These are phyloP conservation scores for Crithidia thermophila DNA, from an alignment of 208 protist species.

Conservation along the genomic window DNA sequence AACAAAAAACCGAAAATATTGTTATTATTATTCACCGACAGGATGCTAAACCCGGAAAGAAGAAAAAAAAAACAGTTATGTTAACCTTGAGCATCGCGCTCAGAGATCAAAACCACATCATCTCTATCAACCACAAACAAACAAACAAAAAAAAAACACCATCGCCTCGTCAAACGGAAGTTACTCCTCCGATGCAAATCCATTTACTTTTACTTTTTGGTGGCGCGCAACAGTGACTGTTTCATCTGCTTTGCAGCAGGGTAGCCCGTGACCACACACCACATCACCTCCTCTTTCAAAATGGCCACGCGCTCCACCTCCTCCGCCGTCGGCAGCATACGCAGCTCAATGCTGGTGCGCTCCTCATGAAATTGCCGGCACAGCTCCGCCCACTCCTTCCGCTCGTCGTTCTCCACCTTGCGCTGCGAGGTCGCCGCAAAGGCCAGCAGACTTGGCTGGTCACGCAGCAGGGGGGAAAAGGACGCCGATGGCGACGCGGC, in stretches of 20 bases:
- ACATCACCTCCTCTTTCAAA: constrained; percentile 45
- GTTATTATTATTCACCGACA: neutral
- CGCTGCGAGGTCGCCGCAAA: constrained; percentile 26
- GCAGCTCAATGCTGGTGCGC: constrained; percentile 11
- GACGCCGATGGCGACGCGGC: neutral
- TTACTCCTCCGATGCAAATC: neutral
- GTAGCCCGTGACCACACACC: constrained; percentile 31
- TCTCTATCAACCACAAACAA: neutral
- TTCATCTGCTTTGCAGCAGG: constrained; percentile 20
- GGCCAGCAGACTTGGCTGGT: constrained; percentile 27
- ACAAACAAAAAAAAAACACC: neutral
- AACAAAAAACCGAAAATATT: neutral
- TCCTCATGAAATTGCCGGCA: constrained; percentile 13
- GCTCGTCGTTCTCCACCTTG: constrained; percentile 24
- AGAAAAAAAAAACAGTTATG: constrained; percentile 2
- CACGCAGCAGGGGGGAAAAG: neutral
- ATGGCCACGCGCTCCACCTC: constrained; percentile 33
- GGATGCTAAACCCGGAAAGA: neutral
- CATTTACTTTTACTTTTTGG: neutral
- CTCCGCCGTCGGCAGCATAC: constrained; percentile 31
- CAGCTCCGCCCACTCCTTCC: constrained; percentile 15
- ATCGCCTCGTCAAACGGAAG: neutral
- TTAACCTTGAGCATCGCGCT: too few relatives aligned
- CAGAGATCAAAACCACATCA: too few relatives aligned
- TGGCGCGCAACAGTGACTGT: constrained; percentile 18